Conservation (phyloP, 805 yeast genomes). For the Wickerhamiella kurtzmanii region DNA sequence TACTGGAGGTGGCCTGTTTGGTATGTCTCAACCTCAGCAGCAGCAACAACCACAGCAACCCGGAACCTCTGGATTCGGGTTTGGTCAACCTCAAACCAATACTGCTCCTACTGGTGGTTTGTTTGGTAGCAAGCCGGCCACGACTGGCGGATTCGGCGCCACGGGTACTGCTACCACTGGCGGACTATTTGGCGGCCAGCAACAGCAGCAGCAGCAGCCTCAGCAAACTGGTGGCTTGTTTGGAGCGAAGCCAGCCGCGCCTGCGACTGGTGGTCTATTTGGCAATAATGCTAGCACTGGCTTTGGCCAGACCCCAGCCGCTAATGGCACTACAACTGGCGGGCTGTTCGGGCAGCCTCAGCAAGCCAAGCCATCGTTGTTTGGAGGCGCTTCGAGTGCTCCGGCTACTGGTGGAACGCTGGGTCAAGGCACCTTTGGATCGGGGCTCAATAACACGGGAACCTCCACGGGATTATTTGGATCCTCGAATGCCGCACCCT, state of each 20-base stretch:
- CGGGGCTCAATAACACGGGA: background rate
- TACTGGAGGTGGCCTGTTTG: constrained; percentile 30
- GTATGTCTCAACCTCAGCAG: constrained; percentile 14
- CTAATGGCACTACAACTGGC: constrained; percentile 16
- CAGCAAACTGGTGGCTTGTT: constrained; percentile 15
- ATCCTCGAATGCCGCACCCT: background rate
- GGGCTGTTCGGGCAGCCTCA: constrained; percentile 21
- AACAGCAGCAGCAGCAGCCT: constrained; percentile 17
- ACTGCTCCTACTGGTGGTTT: constrained; percentile 20
- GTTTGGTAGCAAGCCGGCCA: constrained; percentile 22
- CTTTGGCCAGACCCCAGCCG: constrained; percentile 2
- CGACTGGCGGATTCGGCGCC: constrained; percentile 20
- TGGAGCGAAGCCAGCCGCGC: constrained; percentile 23
- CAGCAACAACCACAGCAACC: constrained; percentile 3
- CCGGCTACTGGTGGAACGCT: constrained; percentile 3
- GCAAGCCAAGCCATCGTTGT: constrained; percentile 10
- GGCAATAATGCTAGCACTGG: constrained; percentile 19
- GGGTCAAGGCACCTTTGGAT: background rate
- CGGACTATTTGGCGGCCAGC: constrained; percentile 28
- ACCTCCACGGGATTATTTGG: background rate
- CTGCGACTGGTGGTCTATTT: constrained; percentile 9
- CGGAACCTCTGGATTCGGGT: constrained; percentile 4
- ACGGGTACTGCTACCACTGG: constrained; percentile 20
- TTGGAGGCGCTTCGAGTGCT: constrained; percentile 28
- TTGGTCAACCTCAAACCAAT: background rate